Percentiles rank a stretch among this genome's conserved stretches.
These are phyloP conservation scores for Paspalum vaginatum DNA, from an alignment of 176 grass and related monocot species.

Conservation along the genomic window DNA sequence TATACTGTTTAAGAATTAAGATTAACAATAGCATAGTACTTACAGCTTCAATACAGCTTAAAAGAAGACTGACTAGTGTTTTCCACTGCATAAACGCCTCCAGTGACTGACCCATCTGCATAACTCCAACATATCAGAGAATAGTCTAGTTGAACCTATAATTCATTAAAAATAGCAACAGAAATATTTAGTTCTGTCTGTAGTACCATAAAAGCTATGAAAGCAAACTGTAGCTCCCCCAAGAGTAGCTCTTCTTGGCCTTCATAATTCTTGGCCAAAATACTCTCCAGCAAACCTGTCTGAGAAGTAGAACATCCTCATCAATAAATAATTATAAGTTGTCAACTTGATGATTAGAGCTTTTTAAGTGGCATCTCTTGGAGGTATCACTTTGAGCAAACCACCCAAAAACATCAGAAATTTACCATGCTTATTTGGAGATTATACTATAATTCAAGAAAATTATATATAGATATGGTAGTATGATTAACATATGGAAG, in stretches of 20 bases:
- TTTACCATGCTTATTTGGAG: slow-evolving; percentile 23
- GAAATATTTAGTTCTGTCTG: slow-evolving; percentile 6
- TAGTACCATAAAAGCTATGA: slow-evolving; percentile 93
- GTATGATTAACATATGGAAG: not conserved
- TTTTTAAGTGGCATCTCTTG: not conserved
- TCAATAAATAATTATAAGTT: slow-evolving; percentile 30
- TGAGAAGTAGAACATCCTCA: slow-evolving; percentile 48
- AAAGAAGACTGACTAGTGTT: slow-evolving; percentile 80
- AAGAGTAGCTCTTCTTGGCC: slow-evolving; percentile 76
- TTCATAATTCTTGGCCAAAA: slow-evolving; percentile 68
- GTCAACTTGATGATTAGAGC: not conserved
- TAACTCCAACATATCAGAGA: slow-evolving; percentile 33
- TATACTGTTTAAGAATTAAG: not conserved
- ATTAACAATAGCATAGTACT: slow-evolving; percentile 41
- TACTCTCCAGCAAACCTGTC: slow-evolving; percentile 75
- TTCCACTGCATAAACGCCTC: slow-evolving; percentile 96
- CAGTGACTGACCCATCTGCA: slow-evolving; percentile 86
- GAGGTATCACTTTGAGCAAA: not conserved
- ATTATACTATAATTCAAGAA: slow-evolving; percentile 2
- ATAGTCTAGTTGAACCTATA: not conserved
- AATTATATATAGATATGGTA: not conserved
- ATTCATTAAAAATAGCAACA: not conserved
- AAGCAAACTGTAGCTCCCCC: slow-evolving; percentile 86
- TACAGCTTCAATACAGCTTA: slow-evolving; percentile 87
- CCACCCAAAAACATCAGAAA: not conserved